Evolutionary conservation across 2,329 filamentous ascomycete genomes (phyloP), one percentile per base, ranked within the genome.

Genomic region (Ceratocystis lukuohia): DNA sequence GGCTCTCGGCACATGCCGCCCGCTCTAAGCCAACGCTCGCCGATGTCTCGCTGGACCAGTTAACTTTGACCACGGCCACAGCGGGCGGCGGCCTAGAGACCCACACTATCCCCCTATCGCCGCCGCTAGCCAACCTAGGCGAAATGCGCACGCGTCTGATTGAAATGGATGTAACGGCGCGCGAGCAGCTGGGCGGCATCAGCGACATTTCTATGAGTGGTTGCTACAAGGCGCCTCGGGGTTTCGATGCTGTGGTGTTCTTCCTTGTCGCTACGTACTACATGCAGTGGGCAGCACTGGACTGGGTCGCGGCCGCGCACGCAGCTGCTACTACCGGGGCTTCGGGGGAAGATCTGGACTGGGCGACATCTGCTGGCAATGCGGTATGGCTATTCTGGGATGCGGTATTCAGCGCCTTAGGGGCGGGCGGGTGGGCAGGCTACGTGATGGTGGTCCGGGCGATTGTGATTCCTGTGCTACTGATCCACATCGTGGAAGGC

Each of bases 81-180:
- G 76, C 77, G 73, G 77, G n/a, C 6, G 50, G 48, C 8, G 28
- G 37, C 30, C 50, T 73, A 64, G 77, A 71, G 69, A 74, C 75
- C 3, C 77, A 80, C 75, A 76, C 72, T 67, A 80, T 96, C 61
- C 77, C 84, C 2, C 80, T 96, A 70, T 73, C 80, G 0, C 92
- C 92, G 8, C 84, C 89, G 0, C 82, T 96, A 77, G 75, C 76
- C n/a, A 80, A 80, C 45, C 85, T 85, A 75, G 75, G 78, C 45
- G 89, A 96, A 67, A 82, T 86, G 8, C 85, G 90, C 65, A 78
- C 81, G 61, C 83, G 88, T 64, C 78, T 93, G 50, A 84, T 95
- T 62, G 84, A 85, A 64, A 88, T 96, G 84, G 74, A 82, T 75
- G 70, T 84, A 77, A 72, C 74, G 72, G 72, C 82, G 70, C 80